Base-by-base conservation (phyloP, 345 rosid genomes). In the Lepidium didymum region DNA sequence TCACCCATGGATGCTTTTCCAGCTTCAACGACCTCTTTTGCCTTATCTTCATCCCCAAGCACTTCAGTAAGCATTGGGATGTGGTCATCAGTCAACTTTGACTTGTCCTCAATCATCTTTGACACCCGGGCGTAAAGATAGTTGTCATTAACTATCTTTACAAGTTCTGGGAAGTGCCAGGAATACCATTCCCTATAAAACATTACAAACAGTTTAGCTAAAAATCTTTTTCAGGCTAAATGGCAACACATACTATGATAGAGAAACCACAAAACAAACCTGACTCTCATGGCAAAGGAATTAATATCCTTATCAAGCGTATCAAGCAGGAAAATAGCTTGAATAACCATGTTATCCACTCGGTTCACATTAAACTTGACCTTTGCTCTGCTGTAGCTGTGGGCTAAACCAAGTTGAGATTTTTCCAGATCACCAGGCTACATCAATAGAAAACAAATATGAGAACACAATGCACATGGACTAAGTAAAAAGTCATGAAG, bases 1-100 rank as follows among this genome's bases (percentile, higher is more conserved):
- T 36, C 81, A 94, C 96, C 99, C 99, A 91, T 95, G 47, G 98
- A 95, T 52, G 94, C 96, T 79, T 95, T 91, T 54, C 94, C 96
- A 78, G 99, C 96, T 81, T 91, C 98, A 0, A 95, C 78, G 5
- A 91, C 79, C 75, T 95, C 96, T 74, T 84, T 95, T 1, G 96
- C 96, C 75, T 89, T 95, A 46, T 91, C 96, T 73, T 95, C 99
- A 74, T 95, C 98, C 3, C 96, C 94, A 16, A 84, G 67, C 61
- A 82, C 65, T 13, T 86, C 84, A 10, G 87, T 83, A 52, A 86
- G 74, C 67, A 75, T 80, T 8, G 87, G 81, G 25, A 86, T 46
- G 62, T 82, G 77, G 13, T 82, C 91, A 38, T 86, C 89, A 42
- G 85, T 67, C 75, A 84, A 47, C 57, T 82, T 86, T 16, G 91